A percentile compares a stretch with the other conserved stretches of the same genome.
phyloP scores from a whole-genome alignment of 192 early-diverging fungal genomes.

The Neocallimastix lanati region DNA sequence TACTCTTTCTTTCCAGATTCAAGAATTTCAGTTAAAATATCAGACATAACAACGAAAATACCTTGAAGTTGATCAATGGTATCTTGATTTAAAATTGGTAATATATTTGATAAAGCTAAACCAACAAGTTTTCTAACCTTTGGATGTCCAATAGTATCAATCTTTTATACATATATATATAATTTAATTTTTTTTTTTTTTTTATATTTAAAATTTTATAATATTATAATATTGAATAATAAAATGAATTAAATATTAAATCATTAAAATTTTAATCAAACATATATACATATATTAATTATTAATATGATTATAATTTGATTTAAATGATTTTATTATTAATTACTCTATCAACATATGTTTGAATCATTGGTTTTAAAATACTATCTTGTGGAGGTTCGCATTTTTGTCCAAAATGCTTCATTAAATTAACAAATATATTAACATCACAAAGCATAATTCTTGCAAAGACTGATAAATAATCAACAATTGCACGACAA shows the following conservation, averaged over 20 bases:
- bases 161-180: slow-evolving; percentile 8
- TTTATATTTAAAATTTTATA: too few relatives aligned
- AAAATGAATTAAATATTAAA: too few relatives aligned
- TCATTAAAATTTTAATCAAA: too few relatives aligned
- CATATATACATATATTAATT: too few relatives aligned
- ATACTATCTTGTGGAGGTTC: slow-evolving; percentile 16
- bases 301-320: too few relatives aligned
- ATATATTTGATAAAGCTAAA: slow-evolving; percentile 37
- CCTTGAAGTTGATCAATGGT: slow-evolving; percentile 23
- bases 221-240: too few relatives aligned
- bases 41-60: slow-evolving; percentile 36
- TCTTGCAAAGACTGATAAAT: slow-evolving; percentile 39
- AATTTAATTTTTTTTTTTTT: too few relatives aligned
- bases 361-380: slow-evolving; percentile 24
- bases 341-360: slow-evolving; percentile 57
- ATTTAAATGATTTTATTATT: too few relatives aligned
- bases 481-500: slow-evolving; percentile 34
- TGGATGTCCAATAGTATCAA: slow-evolving; percentile 53
- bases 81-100: slow-evolving; percentile 20
- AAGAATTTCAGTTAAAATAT: slow-evolving; percentile 39
- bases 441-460: slow-evolving; percentile 34
- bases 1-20: neutral
- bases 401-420: slow-evolving; percentile 18
- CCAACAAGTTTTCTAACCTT: slow-evolving; percentile 45
- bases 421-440: slow-evolving; percentile 27